Evolutionary conservation across 2,329 filamentous ascomycete species (phyloP).

Genomic region (Achaetomium macrosporum): DNA sequence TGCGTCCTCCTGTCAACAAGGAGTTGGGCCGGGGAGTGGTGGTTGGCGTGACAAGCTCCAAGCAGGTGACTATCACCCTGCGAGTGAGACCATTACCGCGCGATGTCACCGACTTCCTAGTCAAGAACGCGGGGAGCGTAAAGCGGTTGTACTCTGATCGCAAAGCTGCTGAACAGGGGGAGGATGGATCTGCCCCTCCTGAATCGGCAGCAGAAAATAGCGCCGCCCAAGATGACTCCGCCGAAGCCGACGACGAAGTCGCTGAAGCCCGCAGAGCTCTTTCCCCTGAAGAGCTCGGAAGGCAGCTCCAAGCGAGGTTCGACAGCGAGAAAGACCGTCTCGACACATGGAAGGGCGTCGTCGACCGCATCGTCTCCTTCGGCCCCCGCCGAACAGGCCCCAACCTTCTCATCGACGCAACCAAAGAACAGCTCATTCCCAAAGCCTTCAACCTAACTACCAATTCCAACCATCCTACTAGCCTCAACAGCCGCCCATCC

Average conservation of each 20-base stretch:
- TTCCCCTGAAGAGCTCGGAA: slow-evolving; percentile 69
- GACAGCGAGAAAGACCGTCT: slow-evolving; percentile 61
- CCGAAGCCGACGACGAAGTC: slow-evolving; percentile 48
- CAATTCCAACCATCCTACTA: slow-evolving; percentile 1
- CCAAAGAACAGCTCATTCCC: slow-evolving; percentile 62
- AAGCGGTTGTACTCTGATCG: slow-evolving; percentile 72
- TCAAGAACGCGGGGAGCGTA: slow-evolving; percentile 72
- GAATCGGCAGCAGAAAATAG: slow-evolving; percentile 22
- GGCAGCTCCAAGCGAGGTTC: slow-evolving; percentile 62
- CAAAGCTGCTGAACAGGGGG: slow-evolving; percentile 42
- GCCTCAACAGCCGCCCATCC: slow-evolving; percentile 30
- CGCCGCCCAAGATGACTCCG: slow-evolving; percentile 38
- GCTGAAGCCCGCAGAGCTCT: slow-evolving; percentile 53
- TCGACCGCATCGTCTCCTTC: slow-evolving; percentile 83
- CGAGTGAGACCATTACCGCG: slow-evolving; percentile 72
- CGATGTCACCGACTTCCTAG: slow-evolving; percentile 76
- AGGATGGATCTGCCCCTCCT: background rate
- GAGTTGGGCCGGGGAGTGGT: slow-evolving; percentile 81
- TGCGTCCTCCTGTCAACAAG: slow-evolving; percentile 81
- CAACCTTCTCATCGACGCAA: slow-evolving; percentile 83
- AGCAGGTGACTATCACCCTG: slow-evolving; percentile 73
- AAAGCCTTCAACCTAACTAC: slow-evolving; percentile 55
- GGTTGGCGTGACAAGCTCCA: slow-evolving; percentile 70
- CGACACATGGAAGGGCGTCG: slow-evolving; percentile 69
- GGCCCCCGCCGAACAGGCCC: slow-evolving; percentile 79